Base-by-base conservation (phyloP, 2,329 filamentous ascomycete genomes). In the Trichoderma simmonsii region DNA sequence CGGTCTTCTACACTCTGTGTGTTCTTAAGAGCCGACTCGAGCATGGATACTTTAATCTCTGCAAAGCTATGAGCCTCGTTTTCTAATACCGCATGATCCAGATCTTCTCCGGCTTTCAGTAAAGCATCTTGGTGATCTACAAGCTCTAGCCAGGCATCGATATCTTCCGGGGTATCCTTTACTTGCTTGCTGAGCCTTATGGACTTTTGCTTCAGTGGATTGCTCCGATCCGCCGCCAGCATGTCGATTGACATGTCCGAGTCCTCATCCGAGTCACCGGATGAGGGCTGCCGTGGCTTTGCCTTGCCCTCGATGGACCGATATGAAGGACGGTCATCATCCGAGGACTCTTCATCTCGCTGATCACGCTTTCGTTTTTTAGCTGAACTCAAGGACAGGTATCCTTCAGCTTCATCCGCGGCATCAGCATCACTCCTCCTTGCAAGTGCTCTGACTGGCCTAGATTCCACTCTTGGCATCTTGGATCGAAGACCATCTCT, bases 41-140 rank as follows among this genome's bases (percentile, higher is more conserved):
- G 93, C 73, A 97, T 89, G 2, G 91, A 90, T 3, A 97, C 83
- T 75, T 93, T 95, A 70, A 97, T 89, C 74, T 96, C 92, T 4
- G 93, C 90, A 70, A 93, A 88, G 73, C 91, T 91, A 73, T 86
- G 87, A 65, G 85, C 83, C 77, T 96, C 92, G 3, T 90, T 88
- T 32, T 84, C 83, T 0, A 89, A 90, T 34, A 77, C 80, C 51
- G 81, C 84, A 56, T 78, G 85, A 77, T 82, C 83, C 73, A 77
- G 78, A 57, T 81, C 81, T 26, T 85, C 82, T 30, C 85, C 84
- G 28, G 85, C 82, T 66, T 83, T 83, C 56, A 95, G 82, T 70
- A 97, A 84, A 2, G 81, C 80, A 73, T 94, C 90, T 81, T 98
- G 95, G 73, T 97, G 90, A 8, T 90, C 83, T 60, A 95, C 91